Base-by-base conservation (phyloP, 2,329 filamentous ascomycete species). In the Alternaria solani region DNA sequence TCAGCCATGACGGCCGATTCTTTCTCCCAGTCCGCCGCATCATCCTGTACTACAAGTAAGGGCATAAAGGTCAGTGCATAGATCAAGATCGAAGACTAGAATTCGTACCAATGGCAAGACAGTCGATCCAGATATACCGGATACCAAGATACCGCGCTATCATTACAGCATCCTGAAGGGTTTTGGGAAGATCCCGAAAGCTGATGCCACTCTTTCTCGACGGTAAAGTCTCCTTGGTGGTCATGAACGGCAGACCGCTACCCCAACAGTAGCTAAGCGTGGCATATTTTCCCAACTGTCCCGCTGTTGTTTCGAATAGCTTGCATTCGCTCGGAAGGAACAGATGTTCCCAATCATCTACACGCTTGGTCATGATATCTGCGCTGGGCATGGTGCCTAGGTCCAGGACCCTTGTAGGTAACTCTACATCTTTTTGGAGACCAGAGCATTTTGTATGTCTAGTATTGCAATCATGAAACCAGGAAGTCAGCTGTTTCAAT, bases 231-330 rank as follows among this genome's bases (percentile, higher is more conserved):
- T 28, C 41, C 6, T 16, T 55, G 4, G 56, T 62, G 16, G 59
- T 62, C 7, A 34, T 62, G 8, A 55, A 55, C 11, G 59, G 44
- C 14, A 59, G 28, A 12, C 39, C 41, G 20, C 36, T 59, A 11
- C 59, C 56, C 59, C 59, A 62, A 25, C 59, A 62, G 30, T 59
- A 62, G 34, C 55, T 59, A 6, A 62, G 28, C 5, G 51, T 41
- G 2, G 58, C 39, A 32, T 59, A 62, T 14, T 36, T 32, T 9
- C 51, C 59, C 9, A n/a, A 26, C 26, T 20, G 44, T n/a, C 34
- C 56, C 3, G 16, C 26, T 1, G 11, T n/a, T 8, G 16, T 57
- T 23, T 61, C 42, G 7, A 52, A 38, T 20, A 61, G 44, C 26
- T 23, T 61, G 26, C 46, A 49, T 26, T 49, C 20, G 46, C 20